These are phyloP conservation scores for Closterium sp. DNA, from an alignment of 139 green algal genomes.

Conservation along the genomic window DNA sequence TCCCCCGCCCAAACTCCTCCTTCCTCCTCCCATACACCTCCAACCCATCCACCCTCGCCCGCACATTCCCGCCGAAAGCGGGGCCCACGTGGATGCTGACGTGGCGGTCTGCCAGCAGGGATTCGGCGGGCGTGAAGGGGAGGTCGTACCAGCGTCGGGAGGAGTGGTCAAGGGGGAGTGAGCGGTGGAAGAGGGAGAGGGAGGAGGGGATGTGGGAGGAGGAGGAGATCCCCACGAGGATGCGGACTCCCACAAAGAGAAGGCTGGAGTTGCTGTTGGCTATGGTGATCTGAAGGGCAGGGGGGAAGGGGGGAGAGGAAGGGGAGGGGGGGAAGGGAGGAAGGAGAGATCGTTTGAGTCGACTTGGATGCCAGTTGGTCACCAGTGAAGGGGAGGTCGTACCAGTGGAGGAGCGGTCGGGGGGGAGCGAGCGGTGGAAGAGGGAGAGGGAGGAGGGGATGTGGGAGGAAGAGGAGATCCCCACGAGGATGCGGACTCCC, in stretches of 20 bases:
- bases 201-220: constrained; percentile 42
- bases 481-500: constrained; percentile 47
- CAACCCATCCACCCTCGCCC: constrained; percentile 47
- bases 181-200: constrained; percentile 47
- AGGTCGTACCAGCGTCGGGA: constrained; percentile 57
- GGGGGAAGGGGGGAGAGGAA: neutral
- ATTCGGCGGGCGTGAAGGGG: constrained; percentile 54
- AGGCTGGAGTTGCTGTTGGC: constrained; percentile 30
- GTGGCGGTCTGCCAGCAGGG: constrained; percentile 31
- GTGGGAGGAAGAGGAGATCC: constrained; percentile 4
- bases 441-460: constrained; percentile 38
- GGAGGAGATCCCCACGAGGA: constrained; percentile 40
- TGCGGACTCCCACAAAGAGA: constrained; percentile 48
- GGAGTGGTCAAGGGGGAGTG: constrained; percentile 35
- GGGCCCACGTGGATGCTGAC: constrained; percentile 46
- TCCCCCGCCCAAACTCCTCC: constrained; percentile 46
- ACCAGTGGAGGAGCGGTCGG: constrained; percentile 50
- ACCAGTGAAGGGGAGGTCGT: constrained; percentile 58
- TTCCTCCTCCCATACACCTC: constrained; percentile 58
- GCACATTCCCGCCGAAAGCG: neutral
- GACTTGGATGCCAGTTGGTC: too few species aligned
- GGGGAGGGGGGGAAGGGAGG: neutral
- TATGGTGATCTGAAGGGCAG: constrained; percentile 29
- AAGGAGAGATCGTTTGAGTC: neutral
- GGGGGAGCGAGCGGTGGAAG: constrained; percentile 27